Conservation (phyloP, 768 basidiomycete genomes). For the Filobasidium floriforme region DNA sequence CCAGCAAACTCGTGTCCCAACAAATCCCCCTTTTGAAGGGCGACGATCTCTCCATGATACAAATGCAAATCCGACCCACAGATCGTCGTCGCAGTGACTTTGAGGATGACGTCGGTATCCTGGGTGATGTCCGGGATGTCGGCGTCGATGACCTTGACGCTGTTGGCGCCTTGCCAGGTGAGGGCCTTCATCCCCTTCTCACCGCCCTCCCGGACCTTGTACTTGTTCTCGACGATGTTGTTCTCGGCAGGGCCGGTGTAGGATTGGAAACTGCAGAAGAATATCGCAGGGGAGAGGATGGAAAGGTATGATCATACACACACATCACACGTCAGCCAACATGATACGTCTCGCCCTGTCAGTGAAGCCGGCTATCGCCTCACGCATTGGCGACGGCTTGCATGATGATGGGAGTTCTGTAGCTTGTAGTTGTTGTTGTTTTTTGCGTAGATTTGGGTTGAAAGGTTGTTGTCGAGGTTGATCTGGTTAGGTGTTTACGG, state of each 20-base stretch:
- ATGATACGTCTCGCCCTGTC: neutral
- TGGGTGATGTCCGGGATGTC: constrained; percentile 59
- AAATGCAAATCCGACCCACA: constrained; percentile 54
- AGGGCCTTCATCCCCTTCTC: constrained; percentile 58
- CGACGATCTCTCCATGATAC: constrained; percentile 60
- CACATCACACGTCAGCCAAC: neutral
- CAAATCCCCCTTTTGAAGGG: constrained; percentile 58
- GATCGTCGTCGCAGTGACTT: constrained; percentile 68
- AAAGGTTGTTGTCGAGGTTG: too few species aligned
- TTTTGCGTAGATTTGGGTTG: too few species aligned
- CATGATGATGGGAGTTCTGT: constrained; percentile 11
- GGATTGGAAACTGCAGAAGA: constrained; percentile 7
- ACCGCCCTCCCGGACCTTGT: constrained; percentile 49
- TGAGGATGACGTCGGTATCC: constrained; percentile 66
- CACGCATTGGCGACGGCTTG: constrained; percentile 23
- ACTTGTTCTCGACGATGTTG: constrained; percentile 15
- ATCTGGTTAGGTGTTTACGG: too few species aligned
- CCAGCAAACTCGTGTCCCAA: constrained; percentile 50
- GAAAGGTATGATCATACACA: too few species aligned
- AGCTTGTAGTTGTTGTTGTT: too few species aligned
- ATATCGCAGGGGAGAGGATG: neutral
- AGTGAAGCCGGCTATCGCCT: neutral
- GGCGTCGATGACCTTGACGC: constrained; percentile 50
- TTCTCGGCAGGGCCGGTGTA: constrained; percentile 13
- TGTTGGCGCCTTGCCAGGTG: constrained; percentile 57